These are phyloP conservation scores for Solanum megistacrolobum DNA, from an alignment of 257 asterid species.

Conservation along the genomic window DNA sequence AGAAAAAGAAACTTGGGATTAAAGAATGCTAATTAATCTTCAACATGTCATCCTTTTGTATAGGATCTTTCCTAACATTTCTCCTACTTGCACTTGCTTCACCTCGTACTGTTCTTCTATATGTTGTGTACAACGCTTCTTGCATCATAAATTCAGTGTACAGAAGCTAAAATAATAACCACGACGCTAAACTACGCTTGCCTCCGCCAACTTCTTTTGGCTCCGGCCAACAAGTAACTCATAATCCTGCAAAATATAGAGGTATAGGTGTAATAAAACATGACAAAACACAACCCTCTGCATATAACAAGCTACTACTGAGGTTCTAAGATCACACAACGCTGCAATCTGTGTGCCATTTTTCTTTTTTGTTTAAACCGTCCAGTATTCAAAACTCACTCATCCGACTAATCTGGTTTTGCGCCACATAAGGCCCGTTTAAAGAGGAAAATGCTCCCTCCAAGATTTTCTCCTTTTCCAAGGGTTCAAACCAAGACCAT, in stretches of 20 bases:
- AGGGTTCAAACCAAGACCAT: not conserved
- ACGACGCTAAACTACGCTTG: slow-evolving; percentile 16
- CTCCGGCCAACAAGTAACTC: slow-evolving; percentile 42
- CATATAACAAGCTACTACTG: not conserved
- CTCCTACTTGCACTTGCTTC: not conserved
- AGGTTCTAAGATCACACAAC: not conserved
- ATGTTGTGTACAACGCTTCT: not conserved
- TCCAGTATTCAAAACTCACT: not conserved
- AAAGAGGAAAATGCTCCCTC: not conserved
- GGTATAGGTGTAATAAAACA: not conserved
- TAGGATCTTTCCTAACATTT: not conserved
- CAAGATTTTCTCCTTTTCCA: not conserved
- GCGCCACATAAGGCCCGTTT: not conserved
- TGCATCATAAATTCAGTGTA: not conserved
- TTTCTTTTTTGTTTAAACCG: not conserved
- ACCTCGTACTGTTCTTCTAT: not conserved
- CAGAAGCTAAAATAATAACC: not conserved
- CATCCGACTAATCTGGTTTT: not conserved
- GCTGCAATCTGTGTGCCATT: not conserved
- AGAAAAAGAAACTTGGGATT: not conserved
- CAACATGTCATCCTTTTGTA: not conserved
- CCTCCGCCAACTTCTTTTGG: slow-evolving; percentile 34
- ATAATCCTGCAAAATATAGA: slow-evolving; percentile 36
- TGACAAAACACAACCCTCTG: not conserved
- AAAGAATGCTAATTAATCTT: not conserved